Base-by-base conservation (phyloP, 148 eudicot genomes). In the Rhododendron vialii region DNA sequence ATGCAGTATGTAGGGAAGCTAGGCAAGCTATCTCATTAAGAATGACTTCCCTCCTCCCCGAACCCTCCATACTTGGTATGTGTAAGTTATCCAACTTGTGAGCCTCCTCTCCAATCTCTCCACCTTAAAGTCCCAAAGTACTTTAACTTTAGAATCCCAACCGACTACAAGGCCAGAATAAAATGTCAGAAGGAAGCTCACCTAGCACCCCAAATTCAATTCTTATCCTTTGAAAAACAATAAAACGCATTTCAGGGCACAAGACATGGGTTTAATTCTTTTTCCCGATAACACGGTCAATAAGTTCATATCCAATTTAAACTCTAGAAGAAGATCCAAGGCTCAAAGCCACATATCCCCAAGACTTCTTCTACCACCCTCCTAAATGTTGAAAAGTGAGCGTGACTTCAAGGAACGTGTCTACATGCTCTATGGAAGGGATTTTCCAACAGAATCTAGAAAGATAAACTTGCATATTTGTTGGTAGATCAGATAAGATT, bases 301-400 rank as follows among this genome's bases (percentile, higher is more conserved):
- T 65, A n/a, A n/a, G 24, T n/a, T 35, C 51, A 38, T 4, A 77
- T 18, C 50, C 80, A 38, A 38, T 38, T 77, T 77, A 77, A 76
- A 76, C 50, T 76, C n/a, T 22, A 41, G 80, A 77, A 77, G 80
- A 77, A 38, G 51, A 77, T 77, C 80, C 80, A 41, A 77, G 80
- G 51, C 3, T 77, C 80, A 24, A 41, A 77, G 51, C 51, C 28
- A 77, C 51, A 22, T 41, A 41, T 77, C 14, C 14, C 28, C 33
- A 79, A 11, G 53, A 9, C 57, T 24, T 47, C 55, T 79, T 78
- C 57, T 36, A 15, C 50, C 50, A 20, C 80, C 80, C 4, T 41
- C 26, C 30, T 12, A n/a, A 47, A 30, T 43, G 13, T 80, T 18
- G 47, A 76, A 26, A 57, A 48, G 82, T 86, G 15, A 63, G 38